phyloP scores from a whole-genome alignment of 345 rosid species.

The Populus pruinosa region DNA sequence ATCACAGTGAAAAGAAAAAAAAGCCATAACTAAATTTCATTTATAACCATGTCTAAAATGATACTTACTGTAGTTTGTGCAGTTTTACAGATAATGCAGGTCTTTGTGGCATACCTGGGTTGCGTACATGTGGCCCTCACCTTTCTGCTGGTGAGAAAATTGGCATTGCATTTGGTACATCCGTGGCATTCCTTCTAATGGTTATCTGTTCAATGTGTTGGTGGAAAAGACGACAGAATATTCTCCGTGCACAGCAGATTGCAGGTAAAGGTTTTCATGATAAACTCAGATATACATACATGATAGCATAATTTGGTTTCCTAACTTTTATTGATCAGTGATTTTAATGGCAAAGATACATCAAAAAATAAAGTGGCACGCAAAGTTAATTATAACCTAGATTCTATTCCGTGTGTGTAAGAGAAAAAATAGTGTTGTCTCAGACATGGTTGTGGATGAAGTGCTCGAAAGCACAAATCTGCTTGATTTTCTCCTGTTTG shows the following conservation, averaged over 20 bases:
- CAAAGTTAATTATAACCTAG: not conserved
- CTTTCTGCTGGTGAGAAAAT: constrained; percentile 76
- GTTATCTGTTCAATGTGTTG: constrained; percentile 58
- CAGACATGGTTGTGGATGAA: not conserved
- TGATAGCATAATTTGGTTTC: not conserved
- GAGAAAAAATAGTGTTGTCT: not conserved
- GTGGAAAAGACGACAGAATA: constrained; percentile 91
- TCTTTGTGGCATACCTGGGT: constrained; percentile 95
- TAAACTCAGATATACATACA: not conserved
- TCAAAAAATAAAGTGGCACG: not conserved
- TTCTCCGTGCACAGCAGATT: constrained; percentile 76
- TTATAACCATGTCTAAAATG: not conserved
- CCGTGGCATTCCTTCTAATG: constrained; percentile 49
- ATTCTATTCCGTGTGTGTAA: not conserved
- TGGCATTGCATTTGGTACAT: constrained; percentile 68
- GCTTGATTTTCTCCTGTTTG: not conserved
- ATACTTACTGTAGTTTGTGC: constrained; percentile 29
- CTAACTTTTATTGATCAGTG: not conserved
- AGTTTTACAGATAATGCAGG: constrained; percentile 96
- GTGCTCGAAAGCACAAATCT: not conserved
- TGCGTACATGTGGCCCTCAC: constrained; percentile 73
- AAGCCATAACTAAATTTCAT: not conserved
- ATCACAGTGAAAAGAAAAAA: not conserved
- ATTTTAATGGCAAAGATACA: not conserved
- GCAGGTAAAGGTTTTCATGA: constrained; percentile 51